Evolutionary conservation across 345 rosid genomes (phyloP).

Genomic region (Citrus reticulata): DNA sequence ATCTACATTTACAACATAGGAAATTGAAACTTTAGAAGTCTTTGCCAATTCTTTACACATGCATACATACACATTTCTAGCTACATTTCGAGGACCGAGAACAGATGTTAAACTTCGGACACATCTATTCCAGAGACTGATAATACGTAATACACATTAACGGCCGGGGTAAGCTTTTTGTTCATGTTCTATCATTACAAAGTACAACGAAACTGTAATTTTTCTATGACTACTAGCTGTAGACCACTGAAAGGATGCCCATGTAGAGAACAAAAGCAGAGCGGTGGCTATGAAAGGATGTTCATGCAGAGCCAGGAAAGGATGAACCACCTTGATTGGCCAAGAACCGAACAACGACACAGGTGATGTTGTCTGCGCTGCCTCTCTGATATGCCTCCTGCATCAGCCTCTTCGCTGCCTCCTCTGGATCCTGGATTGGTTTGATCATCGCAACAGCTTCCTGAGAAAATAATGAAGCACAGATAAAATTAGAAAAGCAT

Average conservation of each 20-base stretch:
- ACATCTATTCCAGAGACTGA: conserved; percentile 25
- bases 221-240: conserved; percentile 18
- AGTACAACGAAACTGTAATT: conserved; percentile 3
- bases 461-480: conserved; percentile 27
- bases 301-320: conserved; percentile 22
- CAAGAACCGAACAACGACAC: conserved; percentile 87
- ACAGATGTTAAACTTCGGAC: conserved; percentile 15
- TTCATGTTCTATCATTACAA: conserved; percentile 2
- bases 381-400: conserved; percentile 94
- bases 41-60: conserved; percentile 26
- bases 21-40: not conserved
- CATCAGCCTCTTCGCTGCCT: conserved; percentile 82
- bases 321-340: conserved; percentile 47
- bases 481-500: conserved; percentile 9
- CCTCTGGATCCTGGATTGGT: conserved; percentile 79
- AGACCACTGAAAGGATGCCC: conserved; percentile 9
- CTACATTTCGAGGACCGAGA: conserved; percentile 14
- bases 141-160: conserved; percentile 8
- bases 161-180: conserved; percentile 7
- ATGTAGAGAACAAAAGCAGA: conserved; percentile 2
- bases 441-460: conserved; percentile 89
- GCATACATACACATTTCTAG: conserved; percentile 25
- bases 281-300: not conserved
- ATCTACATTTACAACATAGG: conserved; percentile 38
- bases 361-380: conserved; percentile 96